These are phyloP conservation scores for Penicillium sumatraense DNA, from an alignment of 2,329 filamentous ascomycete species.

Conservation along the genomic window DNA sequence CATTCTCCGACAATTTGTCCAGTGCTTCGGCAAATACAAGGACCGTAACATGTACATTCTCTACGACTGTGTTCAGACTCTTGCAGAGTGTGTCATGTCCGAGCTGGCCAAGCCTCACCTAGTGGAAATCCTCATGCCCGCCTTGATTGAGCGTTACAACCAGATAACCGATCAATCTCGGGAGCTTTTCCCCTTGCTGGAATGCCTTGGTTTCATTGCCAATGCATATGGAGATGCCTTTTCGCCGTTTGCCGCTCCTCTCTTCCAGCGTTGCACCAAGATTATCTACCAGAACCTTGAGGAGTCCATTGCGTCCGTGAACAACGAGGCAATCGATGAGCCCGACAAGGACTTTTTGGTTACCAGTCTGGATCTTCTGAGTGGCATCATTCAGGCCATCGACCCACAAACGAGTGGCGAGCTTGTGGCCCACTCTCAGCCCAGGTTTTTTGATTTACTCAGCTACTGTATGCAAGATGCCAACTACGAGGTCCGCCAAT, in stretches of 20 bases:
- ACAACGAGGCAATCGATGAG: conserved; percentile 70
- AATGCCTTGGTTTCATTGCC: conserved; percentile 93
- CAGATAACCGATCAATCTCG: conserved; percentile 85
- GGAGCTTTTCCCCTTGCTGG: conserved; percentile 92
- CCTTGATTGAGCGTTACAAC: conserved; percentile 85
- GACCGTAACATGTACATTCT: conserved; percentile 98
- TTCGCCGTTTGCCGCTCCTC: conserved; percentile 79
- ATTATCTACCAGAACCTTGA: conserved; percentile 93
- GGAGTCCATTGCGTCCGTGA: conserved; percentile 71
- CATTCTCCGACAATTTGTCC: conserved; percentile 89
- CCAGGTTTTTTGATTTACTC: conserved; percentile 87
- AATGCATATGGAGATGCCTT: conserved; percentile 83
- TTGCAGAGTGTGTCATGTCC: conserved; percentile 87
- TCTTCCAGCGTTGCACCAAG: conserved; percentile 85
- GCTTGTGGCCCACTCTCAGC: conserved; percentile 75
- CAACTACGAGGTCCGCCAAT: conserved; percentile 92
- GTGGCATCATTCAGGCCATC: conserved; percentile 89
- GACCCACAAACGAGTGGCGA: conserved; percentile 73
- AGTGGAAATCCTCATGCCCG: conserved; percentile 88
- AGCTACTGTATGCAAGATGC: conserved; percentile 90
- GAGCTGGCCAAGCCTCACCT: conserved; percentile 79
- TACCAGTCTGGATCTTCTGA: conserved; percentile 90
- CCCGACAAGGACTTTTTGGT: conserved; percentile 98
- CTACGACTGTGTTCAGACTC: conserved; percentile 96
- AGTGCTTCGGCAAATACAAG: conserved; percentile 94